Evolutionary conservation across 2,329 filamentous ascomycete species (phyloP).

Genomic region (Colletotrichum sp.): DNA sequence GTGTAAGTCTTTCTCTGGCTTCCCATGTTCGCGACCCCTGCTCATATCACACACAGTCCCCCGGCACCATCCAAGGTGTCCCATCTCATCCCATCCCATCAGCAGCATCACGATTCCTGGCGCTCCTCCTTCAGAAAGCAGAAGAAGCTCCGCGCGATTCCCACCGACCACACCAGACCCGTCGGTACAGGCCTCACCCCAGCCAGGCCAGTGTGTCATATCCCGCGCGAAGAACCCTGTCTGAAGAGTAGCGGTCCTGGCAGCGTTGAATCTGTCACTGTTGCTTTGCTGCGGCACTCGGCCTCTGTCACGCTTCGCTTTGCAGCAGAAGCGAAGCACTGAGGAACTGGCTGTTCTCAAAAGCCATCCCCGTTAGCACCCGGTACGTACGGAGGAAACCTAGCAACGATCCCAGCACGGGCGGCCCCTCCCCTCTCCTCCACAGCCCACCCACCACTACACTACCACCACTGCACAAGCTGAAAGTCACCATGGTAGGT

Average conservation of each 20-base stretch:
- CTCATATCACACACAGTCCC: not conserved
- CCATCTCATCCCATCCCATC: not conserved
- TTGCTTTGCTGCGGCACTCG: not conserved
- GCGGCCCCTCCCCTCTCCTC: conserved; percentile 4
- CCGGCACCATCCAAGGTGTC: not conserved
- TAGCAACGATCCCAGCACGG: conserved; percentile 13
- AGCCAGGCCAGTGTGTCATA: conserved; percentile 4
- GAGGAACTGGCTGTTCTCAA: not conserved
- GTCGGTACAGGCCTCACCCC: not conserved
- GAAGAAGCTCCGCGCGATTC: not conserved
- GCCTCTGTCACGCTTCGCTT: not conserved
- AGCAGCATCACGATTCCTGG: conserved; percentile 1
- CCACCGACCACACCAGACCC: not conserved
- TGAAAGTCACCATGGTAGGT: not conserved
- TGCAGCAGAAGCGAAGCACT: not conserved
- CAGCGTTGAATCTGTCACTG: not conserved
- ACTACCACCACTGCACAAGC: not conserved
- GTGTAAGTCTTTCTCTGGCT: not conserved
- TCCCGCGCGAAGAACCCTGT: not conserved
- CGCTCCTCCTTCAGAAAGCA: not conserved
- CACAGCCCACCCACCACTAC: not conserved
- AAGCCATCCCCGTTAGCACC: not conserved
- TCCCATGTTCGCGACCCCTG: not conserved
- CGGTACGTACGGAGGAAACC: not conserved
- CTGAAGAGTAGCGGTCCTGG: not conserved